Evolutionary conservation across 805 yeast genomes (phyloP).

Genomic region (Monosporozyma servazzii): DNA sequence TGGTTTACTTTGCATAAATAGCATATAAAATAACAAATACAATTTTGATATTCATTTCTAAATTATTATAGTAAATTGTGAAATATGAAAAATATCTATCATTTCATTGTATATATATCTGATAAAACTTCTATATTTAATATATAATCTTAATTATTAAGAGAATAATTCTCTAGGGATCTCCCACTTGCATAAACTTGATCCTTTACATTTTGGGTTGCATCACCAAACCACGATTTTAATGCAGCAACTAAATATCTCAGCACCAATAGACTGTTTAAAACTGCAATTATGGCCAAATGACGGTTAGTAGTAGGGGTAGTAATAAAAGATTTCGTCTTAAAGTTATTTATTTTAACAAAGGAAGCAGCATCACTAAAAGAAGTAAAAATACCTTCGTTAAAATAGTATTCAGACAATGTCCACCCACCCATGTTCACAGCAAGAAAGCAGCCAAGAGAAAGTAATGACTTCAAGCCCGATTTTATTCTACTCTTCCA

Average conservation of each 20-base stretch:
- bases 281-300: neutral
- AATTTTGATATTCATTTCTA: neutral
- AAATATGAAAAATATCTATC: neutral
- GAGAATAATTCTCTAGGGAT: slow-evolving; percentile 37
- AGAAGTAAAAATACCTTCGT: slow-evolving; percentile 10
- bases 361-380: slow-evolving; percentile 1
- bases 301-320: neutral
- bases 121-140: neutral
- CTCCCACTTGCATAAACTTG: slow-evolving; percentile 50
- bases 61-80: neutral
- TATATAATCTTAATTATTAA: neutral
- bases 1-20: neutral
- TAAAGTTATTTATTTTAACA: neutral
- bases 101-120: neutral
- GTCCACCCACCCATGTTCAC: slow-evolving; percentile 2
- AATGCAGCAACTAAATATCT: slow-evolving; percentile 1
- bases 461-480: neutral
- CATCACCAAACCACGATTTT: slow-evolving; percentile 19
- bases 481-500: neutral
- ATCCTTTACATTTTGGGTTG: slow-evolving; percentile 40
- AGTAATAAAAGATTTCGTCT: neutral
- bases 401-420: slow-evolving; percentile 12
- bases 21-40: neutral
- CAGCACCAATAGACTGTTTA: neutral
- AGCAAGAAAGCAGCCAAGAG: neutral